A percentile compares a stretch with the other conserved stretches of the same genome.
These are phyloP conservation scores for Fraxinus velutina DNA, from an alignment of 305 asterid genomes.

Conservation along the genomic window DNA sequence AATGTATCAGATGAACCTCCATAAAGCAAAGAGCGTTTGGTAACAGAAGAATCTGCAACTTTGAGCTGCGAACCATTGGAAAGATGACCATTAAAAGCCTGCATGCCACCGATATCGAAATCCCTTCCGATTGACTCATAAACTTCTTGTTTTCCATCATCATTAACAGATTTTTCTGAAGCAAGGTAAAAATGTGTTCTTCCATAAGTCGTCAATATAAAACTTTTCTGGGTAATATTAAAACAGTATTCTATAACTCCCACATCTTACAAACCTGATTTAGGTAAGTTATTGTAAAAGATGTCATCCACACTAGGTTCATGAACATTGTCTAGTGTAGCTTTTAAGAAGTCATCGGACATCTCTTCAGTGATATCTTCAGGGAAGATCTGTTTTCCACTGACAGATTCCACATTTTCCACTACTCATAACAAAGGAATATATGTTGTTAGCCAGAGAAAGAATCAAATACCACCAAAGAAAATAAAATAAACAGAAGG, in stretches of 20 bases:
- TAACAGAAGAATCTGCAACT: conserved; percentile 34
- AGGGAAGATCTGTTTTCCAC: conserved; percentile 39
- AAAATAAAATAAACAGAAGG: background rate
- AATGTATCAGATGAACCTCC: conserved; percentile 25
- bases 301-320: conserved; percentile 34
- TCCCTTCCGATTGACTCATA: conserved; percentile 35
- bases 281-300: conserved; percentile 28
- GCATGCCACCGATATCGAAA: conserved; percentile 26
- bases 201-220: conserved; percentile 22
- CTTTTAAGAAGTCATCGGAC: conserved; percentile 31
- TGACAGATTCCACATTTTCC: conserved; percentile 41
- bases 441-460: background rate
- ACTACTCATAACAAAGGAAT: conserved; percentile 32
- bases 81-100: conserved; percentile 32
- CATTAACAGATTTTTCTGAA: conserved; percentile 37
- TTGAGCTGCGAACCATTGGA: conserved; percentile 37
- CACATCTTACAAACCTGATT: conserved; percentile 33
- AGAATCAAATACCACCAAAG: conserved; percentile 2
- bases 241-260: conserved; percentile 20
- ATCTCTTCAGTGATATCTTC: conserved; percentile 36
- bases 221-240: conserved; percentile 2
- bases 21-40: conserved; percentile 38
- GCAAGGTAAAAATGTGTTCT: conserved; percentile 1
- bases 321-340: conserved; percentile 27
- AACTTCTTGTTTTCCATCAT: conserved; percentile 33